Percentiles rank a stretch among this genome's conserved stretches.
phyloP scores from a whole-genome alignment of 108 stramenopile species.

The Cylindrotheca fusiformis region DNA sequence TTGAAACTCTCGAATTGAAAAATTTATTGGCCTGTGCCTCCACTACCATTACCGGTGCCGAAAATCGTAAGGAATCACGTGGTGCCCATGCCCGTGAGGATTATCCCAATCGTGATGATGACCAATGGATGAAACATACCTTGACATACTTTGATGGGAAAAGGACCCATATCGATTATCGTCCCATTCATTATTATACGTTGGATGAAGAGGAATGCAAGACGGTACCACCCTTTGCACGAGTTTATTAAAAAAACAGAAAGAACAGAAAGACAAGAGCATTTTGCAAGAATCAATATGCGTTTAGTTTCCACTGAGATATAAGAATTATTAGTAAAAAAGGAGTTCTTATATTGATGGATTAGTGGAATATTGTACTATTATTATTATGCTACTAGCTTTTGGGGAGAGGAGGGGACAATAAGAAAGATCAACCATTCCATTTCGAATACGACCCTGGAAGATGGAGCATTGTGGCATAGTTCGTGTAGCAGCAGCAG shows the following conservation, averaged over 20 bases:
- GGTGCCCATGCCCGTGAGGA: conserved; percentile 99
- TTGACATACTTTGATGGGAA: conserved; percentile 91
- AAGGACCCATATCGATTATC: conserved; percentile 89
- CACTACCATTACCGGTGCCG: conserved; percentile 97
- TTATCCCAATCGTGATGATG: conserved; percentile 92
- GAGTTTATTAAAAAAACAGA: conserved; percentile 86
- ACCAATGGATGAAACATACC: conserved; percentile 99
- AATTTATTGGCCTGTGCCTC: conserved; percentile 93
- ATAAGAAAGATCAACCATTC: no score
- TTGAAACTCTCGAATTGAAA: conserved; percentile 93
- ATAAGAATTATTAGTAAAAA: no score
- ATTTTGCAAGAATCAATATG: no score
- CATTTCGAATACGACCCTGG: no score
- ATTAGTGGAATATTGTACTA: no score
- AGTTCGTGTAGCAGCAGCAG: no score
- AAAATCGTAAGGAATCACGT: conserved; percentile 93
- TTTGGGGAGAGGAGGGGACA: not conserved
- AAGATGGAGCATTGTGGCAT: no score
- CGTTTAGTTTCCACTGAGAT: no score
- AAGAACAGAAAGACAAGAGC: not conserved
- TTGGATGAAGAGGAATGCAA: conserved; percentile 94
- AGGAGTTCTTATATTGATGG: no score
- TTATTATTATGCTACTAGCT: not conserved
- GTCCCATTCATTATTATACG: conserved; percentile 94
- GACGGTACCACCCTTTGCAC: conserved; percentile 91